phyloP scores from a whole-genome alignment of 2,329 filamentous ascomycete species.

The Myriosclerotinia duriaeana region DNA sequence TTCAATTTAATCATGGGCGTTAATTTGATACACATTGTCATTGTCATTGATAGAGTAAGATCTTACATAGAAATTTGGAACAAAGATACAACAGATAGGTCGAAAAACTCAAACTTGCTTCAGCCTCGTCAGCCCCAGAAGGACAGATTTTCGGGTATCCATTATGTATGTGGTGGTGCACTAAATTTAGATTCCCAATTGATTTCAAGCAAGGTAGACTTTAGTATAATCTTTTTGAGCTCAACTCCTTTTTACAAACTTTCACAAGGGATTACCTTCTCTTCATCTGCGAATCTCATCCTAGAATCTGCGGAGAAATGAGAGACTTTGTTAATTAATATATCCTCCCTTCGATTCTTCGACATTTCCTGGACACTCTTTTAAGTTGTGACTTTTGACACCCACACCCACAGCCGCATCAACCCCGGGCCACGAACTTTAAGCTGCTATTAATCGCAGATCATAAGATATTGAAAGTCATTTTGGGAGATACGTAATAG shows the following conservation, averaged over 20 bases:
- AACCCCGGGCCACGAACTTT: conserved; percentile 20
- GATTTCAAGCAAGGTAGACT: conserved; percentile 23
- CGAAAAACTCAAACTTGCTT: not conserved
- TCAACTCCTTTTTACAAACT: conserved; percentile 21
- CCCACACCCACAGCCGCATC: conserved; percentile 3
- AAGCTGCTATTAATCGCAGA: conserved; percentile 11
- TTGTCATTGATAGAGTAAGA: too few species aligned
- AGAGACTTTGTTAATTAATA: conserved; percentile 34
- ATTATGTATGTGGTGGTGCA: conserved; percentile 7
- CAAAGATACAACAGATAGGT: too few species aligned
- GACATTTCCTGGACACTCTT: conserved; percentile 13
- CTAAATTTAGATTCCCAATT: conserved; percentile 24
- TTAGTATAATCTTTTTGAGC: conserved; percentile 16
- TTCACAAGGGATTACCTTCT: conserved; percentile 24
- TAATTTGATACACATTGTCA: not conserved
- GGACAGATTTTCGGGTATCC: conserved; percentile 25
- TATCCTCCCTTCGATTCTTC: conserved; percentile 6
- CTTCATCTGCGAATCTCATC: conserved; percentile 15
- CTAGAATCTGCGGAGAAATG: conserved; percentile 35
- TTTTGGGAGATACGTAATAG: conserved; percentile 4
- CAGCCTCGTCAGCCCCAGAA: conserved; percentile 24
- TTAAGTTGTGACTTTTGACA: conserved; percentile 12
- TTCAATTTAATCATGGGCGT: not conserved
- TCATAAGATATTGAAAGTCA: conserved; percentile 1
- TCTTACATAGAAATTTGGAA: too few species aligned